Evolutionary conservation across 1,139 yeast genomes (phyloP), one percentile per base, ranked within the genome.

Genomic region (Saccharomyces hybrid): DNA sequence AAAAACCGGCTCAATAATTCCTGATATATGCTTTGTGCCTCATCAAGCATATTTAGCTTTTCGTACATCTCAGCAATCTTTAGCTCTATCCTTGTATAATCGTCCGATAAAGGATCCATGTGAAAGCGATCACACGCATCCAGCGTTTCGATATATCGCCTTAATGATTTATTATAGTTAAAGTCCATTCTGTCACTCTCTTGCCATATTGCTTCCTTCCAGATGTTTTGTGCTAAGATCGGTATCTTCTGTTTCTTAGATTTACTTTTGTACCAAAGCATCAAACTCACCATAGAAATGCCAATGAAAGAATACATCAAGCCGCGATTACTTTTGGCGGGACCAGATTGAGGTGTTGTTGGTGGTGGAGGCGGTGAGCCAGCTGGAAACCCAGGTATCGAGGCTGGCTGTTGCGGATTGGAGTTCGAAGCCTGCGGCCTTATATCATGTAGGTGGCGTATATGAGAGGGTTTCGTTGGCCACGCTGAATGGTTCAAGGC

Each of bases 11-110:
- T 77, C 11, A 85, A 82, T 55, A 88, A 75, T 64, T 87, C 95
- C 56, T 83, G 75, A 68, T 87, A 87, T 32, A 85, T 68, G 61
- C 77, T 76, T 34, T 80, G 75, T 0, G 95, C 95, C 55, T 85
- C 88, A 20, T 79, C 79, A 46, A 69, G 59, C 82, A 80, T 76
- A 34, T 75, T 76, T 59, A 87, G 71, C 51, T 84, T 73, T 65
- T 87, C 95, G 67, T 83, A 88, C 89, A 89, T 86, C 65, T 90
- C 96, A 2, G 87, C 96, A 47, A 88, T 75, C 65, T 90, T 88
- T 66, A 91, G 74, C 64, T 89, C 95, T 56, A 91, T 80, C 0
- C 96, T 96, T 0, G 97, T 90, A 64, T 83, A 86, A 62, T 84
- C 87, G 61, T 85, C 88, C 52, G 81, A 75, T 34, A 87, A 64